phyloP scores from a whole-genome alignment of 139 green algal species.

The Coelastrella sp. region DNA sequence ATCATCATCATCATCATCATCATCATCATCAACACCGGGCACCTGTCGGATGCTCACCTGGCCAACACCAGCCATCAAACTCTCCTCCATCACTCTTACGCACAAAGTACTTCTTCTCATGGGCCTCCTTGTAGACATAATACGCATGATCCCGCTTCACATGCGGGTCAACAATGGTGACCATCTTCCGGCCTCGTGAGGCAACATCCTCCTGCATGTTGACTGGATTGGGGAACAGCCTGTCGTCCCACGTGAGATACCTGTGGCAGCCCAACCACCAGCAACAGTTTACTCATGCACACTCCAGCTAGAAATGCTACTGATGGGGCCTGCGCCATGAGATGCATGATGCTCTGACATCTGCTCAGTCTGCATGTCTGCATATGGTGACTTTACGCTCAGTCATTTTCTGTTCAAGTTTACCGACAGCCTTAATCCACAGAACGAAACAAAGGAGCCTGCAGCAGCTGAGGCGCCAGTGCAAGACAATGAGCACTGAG shows the following conservation, averaged over 20 bases:
- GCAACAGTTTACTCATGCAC: neutral
- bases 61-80: constrained; percentile 99
- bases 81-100: constrained; percentile 84
- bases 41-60: constrained; percentile 57
- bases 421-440: no score
- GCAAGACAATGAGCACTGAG: no score
- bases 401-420: no score
- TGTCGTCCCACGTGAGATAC: constrained; percentile 98
- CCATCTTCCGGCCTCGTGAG: constrained; percentile 85
- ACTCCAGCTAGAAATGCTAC: no score
- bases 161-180: constrained; percentile 99
- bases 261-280: constrained; percentile 46
- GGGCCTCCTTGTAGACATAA: constrained; percentile 88
- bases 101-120: constrained; percentile 86
- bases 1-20: no score
- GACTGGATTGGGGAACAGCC: constrained; percentile 82
- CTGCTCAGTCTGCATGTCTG: no score
- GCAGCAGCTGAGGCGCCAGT: no score
- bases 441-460: no score
- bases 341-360: no score
- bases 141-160: constrained; percentile 94
- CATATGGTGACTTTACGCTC: no score
- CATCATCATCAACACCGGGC: no score
- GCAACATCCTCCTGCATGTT: constrained; percentile 47
- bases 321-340: no score